These are phyloP conservation scores for Auriculariales sp. DNA, from an alignment of 768 basidiomycete species.

Conservation along the genomic window DNA sequence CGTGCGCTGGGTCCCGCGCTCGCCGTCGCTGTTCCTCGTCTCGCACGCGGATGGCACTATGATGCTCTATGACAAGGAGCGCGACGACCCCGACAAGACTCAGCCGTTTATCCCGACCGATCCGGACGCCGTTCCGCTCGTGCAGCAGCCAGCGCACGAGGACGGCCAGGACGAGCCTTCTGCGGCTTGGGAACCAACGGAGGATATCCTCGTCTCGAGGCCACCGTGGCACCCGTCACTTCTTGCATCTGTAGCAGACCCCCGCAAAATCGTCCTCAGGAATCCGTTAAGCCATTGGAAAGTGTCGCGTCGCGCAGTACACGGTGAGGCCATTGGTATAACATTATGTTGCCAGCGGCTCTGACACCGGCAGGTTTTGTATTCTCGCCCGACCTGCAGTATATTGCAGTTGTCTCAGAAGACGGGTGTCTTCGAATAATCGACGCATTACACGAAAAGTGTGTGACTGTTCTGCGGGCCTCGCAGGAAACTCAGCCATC, in stretches of 20 bases:
- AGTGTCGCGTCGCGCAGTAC: conserved; percentile 52
- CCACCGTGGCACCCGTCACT: conserved; percentile 75
- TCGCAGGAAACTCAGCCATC: neutral
- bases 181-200: conserved; percentile 61
- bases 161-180: conserved; percentile 11
- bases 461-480: conserved; percentile 14
- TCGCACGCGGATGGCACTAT: conserved; percentile 84
- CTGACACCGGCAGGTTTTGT: conserved; percentile 51
- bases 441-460: conserved; percentile 80
- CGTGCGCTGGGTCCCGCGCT: conserved; percentile 78
- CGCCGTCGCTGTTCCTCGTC: conserved; percentile 67
- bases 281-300: conserved; percentile 91
- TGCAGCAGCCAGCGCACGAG: neutral
- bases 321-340: conserved; percentile 33
- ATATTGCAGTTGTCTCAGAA: conserved; percentile 80
- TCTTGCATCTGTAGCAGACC: neutral
- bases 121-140: conserved; percentile 22
- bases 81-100: too few species aligned
- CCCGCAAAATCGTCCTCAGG: conserved; percentile 20
- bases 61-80: conserved; percentile 80
- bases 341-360: neutral
- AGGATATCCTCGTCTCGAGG: conserved; percentile 64
- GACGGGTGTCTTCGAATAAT: conserved; percentile 87
- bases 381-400: conserved; percentile 86
- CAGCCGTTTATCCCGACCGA: conserved; percentile 45